Evolutionary conservation across 768 basidiomycete genomes (phyloP).

Genomic region (Rhodotorula toruloides): DNA sequence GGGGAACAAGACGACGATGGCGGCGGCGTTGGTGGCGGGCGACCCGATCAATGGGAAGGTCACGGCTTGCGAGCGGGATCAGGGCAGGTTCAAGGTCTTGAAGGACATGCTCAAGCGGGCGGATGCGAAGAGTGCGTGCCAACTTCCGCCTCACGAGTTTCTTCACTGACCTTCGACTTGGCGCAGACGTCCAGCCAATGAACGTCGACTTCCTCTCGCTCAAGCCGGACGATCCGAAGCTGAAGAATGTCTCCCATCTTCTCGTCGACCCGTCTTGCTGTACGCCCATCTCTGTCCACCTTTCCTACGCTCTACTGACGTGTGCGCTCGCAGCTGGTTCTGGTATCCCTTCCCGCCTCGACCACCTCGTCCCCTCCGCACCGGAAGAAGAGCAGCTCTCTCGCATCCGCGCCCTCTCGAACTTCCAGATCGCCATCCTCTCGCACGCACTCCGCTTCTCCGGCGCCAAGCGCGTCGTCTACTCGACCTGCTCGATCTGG

Average conservation of each 20-base stretch:
- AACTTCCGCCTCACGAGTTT: background rate
- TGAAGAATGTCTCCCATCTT: slow-evolving; percentile 70
- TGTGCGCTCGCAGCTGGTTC: slow-evolving; percentile 30
- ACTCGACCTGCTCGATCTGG: slow-evolving; percentile 96
- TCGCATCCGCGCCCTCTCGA: slow-evolving; percentile 73
- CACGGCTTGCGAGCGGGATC: slow-evolving; percentile 79
- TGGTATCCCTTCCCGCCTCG: slow-evolving; percentile 46
- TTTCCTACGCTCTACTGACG: slow-evolving; percentile 51
- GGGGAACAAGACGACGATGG: slow-evolving; percentile 93
- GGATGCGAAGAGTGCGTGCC: slow-evolving; percentile 58
- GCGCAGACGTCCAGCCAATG: slow-evolving; percentile 59
- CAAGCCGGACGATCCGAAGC: slow-evolving; percentile 64
- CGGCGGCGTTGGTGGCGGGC: slow-evolving; percentile 73
- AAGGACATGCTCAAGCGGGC: slow-evolving; percentile 79
- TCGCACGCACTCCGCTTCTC: slow-evolving; percentile 93
- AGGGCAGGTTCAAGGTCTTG: slow-evolving; percentile 72
- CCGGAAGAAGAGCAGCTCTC: slow-evolving; percentile 50
- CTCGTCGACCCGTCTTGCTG: slow-evolving; percentile 95
- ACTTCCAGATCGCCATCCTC: slow-evolving; percentile 86
- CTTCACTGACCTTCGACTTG: background rate
- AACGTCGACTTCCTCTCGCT: slow-evolving; percentile 77
- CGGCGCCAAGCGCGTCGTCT: slow-evolving; percentile 71
- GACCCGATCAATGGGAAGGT: slow-evolving; percentile 63
- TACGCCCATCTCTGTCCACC: slow-evolving; percentile 82
- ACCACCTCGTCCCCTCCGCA: slow-evolving; percentile 54